Base-by-base conservation (phyloP, 768 basidiomycete genomes). In the Lactarius sp. region DNA sequence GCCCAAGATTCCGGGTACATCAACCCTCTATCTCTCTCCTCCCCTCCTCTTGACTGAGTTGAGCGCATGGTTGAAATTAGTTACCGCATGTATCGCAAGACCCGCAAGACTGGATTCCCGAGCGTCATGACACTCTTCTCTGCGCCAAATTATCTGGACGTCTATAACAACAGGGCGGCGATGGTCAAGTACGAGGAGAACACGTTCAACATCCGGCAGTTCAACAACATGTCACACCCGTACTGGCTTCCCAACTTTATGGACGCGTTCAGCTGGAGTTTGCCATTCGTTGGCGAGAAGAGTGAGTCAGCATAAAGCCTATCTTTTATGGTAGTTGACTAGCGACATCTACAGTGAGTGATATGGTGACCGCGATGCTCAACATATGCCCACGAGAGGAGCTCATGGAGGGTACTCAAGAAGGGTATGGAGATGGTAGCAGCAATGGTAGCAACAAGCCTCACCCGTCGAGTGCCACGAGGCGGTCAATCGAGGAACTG, bases 51-150 rank as follows among this genome's bases (percentile, higher is more conserved):
- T 8, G 41, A 50, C n/a, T 46, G 64, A 18, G 49, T 41, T 34
- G 53, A 50, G 41, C 42, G 27, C 27, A 2, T 27, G 27, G 51
- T 41, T 18, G 22, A 1, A 31, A 8, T n/a, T 2, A 94, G 92
- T 7, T 97, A 96, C 72, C 92, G 95, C 58, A 98, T 98, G 97
- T 98, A 98, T 73, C 92, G 94, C 69, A 99, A 99, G 77, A 98
- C 96, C 4, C 93, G 94, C 77, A 91, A 92, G 22, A 98, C 94
- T 0, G 95, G 96, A 4, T 98, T 99, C 80, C 96, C 97, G 13
- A 96, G 94, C 16, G 95, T 99, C 65, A 98, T 99, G 94, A 98
- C 97, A n/a, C 94, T 98, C 72, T 99, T 99, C 78, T 95, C 92
- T 13, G 95, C 95, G 6, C 97, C 97, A 31, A 95, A 98, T 73